Evolutionary conservation across 1,284 basidiomycete species (phyloP).

Genomic region (Melampsora abietis-canadensis): DNA sequence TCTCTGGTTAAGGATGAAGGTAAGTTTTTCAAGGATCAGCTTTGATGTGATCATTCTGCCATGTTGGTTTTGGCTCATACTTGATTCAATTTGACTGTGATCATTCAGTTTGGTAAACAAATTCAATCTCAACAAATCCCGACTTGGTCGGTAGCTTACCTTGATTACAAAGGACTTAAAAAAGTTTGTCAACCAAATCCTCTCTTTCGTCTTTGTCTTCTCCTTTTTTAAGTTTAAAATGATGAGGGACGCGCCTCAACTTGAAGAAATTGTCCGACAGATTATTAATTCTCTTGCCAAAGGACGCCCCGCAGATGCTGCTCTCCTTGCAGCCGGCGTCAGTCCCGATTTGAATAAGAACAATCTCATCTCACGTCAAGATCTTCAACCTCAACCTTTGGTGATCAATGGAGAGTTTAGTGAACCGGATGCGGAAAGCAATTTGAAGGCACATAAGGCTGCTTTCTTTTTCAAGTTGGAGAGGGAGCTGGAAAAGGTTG

Average conservation of each 20-base stretch:
- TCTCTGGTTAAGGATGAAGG: too few relatives aligned
- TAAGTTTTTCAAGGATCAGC: too few relatives aligned
- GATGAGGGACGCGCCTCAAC: conserved; percentile 26
- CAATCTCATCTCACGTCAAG: conserved; percentile 4
- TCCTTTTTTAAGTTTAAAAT: conserved; percentile 1
- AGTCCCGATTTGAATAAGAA: conserved; percentile 58
- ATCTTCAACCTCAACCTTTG: conserved; percentile 22
- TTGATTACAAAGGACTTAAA: conserved; percentile 97
- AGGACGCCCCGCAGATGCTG: conserved; percentile 82
- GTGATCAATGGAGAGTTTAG: neutral
- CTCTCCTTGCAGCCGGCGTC: conserved; percentile 76
- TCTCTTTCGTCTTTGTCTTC: neutral
- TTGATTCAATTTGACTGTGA: neutral
- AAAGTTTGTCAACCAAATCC: conserved; percentile 56
- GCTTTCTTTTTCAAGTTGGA: conserved; percentile 99
- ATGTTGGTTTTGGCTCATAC: too few relatives aligned
- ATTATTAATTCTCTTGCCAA: conserved; percentile 97
- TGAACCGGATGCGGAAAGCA: conserved; percentile 52
- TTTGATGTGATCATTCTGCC: too few relatives aligned
- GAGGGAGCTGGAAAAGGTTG: conserved; percentile 85
- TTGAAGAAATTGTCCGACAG: conserved; percentile 48
- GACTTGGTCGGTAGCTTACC: conserved; percentile 92
- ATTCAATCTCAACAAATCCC: conserved; percentile 95
- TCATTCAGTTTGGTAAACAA: conserved; percentile 90
- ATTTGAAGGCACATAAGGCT: conserved; percentile 79